Evolutionary conservation across 148 eudicot species (phyloP).

Genomic region (Rheum nobile): DNA sequence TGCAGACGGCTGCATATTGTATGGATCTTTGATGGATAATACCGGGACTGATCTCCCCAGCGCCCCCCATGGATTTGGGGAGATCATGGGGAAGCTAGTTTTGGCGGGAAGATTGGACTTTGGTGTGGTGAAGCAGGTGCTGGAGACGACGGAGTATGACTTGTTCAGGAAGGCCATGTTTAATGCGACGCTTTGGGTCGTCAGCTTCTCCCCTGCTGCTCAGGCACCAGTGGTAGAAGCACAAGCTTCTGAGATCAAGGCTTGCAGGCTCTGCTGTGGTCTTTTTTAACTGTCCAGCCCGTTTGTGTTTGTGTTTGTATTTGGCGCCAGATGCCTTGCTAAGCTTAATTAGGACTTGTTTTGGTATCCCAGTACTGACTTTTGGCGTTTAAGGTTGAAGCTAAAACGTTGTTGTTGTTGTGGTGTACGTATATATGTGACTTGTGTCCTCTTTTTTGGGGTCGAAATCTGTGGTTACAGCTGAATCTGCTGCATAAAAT

Average conservation of each 20-base stretch:
- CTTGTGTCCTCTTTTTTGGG: too few relatives aligned
- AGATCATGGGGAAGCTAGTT: constrained; percentile 53
- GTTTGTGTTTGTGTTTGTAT: too few relatives aligned
- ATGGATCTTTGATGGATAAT: constrained; percentile 52
- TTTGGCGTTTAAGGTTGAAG: too few relatives aligned
- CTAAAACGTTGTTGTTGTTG: too few relatives aligned
- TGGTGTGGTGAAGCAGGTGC: constrained; percentile 40
- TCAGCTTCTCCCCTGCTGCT: constrained; percentile 31
- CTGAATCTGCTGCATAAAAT: too few relatives aligned
- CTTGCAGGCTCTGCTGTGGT: constrained; percentile 55
- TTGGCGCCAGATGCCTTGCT: too few relatives aligned
- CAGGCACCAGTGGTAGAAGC: constrained; percentile 38
- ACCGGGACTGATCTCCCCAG: constrained; percentile 68
- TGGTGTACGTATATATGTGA: too few relatives aligned
- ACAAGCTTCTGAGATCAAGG: constrained; percentile 52
- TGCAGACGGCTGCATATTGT: constrained; percentile 51
- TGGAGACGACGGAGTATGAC: constrained; percentile 53
- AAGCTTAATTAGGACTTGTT: too few relatives aligned
- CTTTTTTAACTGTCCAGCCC: constrained; percentile 43
- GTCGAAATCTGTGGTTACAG: too few relatives aligned
- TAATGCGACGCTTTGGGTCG: constrained; percentile 25
- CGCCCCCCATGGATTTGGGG: constrained; percentile 69
- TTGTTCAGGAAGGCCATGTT: constrained; percentile 40
- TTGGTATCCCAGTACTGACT: too few relatives aligned
- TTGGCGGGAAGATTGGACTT: constrained; percentile 47